phyloP scores from a whole-genome alignment of 1,139 yeast genomes.

The Candida dubliniensis region DNA sequence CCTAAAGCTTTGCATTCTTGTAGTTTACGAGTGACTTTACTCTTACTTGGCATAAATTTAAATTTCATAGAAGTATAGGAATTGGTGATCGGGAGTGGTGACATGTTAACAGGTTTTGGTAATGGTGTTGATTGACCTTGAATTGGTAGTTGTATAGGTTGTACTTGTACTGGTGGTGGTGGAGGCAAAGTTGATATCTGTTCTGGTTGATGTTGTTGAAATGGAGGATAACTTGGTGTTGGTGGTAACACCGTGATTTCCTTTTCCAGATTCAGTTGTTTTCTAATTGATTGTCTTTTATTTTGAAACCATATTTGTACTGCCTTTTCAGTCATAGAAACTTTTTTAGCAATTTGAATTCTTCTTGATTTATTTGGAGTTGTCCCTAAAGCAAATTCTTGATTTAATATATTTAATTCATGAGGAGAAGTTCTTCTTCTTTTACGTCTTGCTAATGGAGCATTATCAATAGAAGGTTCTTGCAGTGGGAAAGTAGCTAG shows the following conservation, averaged over 20 bases:
- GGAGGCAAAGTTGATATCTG: conserved; percentile 18
- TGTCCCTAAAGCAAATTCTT: conserved; percentile 70
- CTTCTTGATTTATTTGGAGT: conserved; percentile 83
- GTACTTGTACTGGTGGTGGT: conserved; percentile 24
- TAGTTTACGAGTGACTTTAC: conserved; percentile 18
- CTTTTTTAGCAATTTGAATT: conserved; percentile 70
- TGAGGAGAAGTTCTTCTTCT: conserved; percentile 92
- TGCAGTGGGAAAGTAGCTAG: conserved; percentile 81
- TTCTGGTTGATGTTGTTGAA: conserved; percentile 7
- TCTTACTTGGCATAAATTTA: conserved; percentile 35
- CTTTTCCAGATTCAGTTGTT: conserved; percentile 41
- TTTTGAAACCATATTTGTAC: conserved; percentile 99
- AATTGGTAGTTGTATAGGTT: conserved; percentile 17
- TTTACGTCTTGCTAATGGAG: conserved; percentile 86
- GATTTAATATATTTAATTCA: conserved; percentile 76
- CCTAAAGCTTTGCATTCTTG: conserved; percentile 31
- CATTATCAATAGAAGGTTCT: conserved; percentile 86
- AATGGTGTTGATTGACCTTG: conserved; percentile 4
- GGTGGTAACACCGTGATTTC: conserved; percentile 49
- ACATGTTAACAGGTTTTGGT: conserved; percentile 3
- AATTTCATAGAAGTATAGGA: conserved; percentile 39
- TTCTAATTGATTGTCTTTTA: conserved; percentile 80
- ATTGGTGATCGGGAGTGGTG: not conserved
- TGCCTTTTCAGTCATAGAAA: conserved; percentile 93
- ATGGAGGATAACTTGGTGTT: conserved; percentile 23